A percentile compares a stretch with the other conserved stretches of the same genome.
Evolutionary conservation across 2,329 filamentous ascomycete species (phyloP).

Genomic region (Diplodia mutila): DNA sequence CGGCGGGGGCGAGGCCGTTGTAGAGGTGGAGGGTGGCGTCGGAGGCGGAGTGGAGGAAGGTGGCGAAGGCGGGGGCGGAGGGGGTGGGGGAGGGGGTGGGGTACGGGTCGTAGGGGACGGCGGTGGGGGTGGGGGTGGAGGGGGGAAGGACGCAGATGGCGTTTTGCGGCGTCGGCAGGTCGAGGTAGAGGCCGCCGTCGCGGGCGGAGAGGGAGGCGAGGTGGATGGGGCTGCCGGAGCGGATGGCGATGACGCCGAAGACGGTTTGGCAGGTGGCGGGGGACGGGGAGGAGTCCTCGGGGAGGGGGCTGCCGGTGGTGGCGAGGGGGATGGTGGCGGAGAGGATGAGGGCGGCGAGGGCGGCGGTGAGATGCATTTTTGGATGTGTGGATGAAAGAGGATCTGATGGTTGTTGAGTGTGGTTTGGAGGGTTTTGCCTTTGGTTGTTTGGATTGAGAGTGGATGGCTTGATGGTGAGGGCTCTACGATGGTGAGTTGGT

Average conservation of each 20-base stretch:
- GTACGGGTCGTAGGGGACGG: too few species aligned
- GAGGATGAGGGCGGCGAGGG: neutral
- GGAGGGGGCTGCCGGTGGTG: neutral
- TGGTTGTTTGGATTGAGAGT: neutral
- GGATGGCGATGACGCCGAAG: neutral
- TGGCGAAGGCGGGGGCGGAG: neutral
- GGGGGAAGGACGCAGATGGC: neutral
- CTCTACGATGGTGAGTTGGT: too few species aligned
- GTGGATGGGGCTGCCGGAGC: neutral
- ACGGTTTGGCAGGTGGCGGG: neutral
- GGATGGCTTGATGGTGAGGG: neutral
- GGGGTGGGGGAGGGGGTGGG: too few species aligned
- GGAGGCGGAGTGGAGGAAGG: neutral
- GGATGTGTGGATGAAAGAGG: too few species aligned
- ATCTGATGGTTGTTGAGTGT: neutral
- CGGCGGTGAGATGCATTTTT: neutral
- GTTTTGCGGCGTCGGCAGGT: neutral
- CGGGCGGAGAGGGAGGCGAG: neutral
- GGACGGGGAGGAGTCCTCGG: neutral
- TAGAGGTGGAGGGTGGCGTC: neutral
- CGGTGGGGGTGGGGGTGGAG: too few species aligned
- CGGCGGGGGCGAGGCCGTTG: neutral
- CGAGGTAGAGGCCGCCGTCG: neutral
- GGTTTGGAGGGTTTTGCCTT: too few species aligned
- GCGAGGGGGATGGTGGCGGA: too few species aligned